Evolutionary conservation across 495 filamentous ascomycete species (phyloP).

Genomic region (Hyaloscypha hepaticicola): DNA sequence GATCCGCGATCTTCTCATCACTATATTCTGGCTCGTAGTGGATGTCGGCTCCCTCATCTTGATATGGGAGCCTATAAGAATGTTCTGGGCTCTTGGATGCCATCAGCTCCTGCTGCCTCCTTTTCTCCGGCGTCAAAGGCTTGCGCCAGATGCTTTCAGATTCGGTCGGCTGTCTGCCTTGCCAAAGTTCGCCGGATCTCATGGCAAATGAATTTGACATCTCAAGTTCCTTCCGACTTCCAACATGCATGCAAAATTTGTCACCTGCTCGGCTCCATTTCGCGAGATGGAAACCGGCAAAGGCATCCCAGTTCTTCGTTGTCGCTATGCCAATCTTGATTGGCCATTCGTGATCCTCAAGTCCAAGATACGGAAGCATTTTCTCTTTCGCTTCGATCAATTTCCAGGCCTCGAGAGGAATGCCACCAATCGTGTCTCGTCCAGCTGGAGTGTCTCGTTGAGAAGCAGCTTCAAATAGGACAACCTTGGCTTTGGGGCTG

Average conservation of each 20-base stretch:
- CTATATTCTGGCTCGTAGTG: background rate
- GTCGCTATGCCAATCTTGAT: slow-evolving; percentile 48
- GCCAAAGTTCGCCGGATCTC: slow-evolving; percentile 34
- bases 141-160: no score
- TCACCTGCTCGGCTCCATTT: background rate
- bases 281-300: slow-evolving; percentile 21
- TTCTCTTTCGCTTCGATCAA: background rate
- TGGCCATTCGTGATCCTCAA: slow-evolving; percentile 37
- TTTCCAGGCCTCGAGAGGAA: slow-evolving; percentile 11
- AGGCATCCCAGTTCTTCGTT: slow-evolving; percentile 43
- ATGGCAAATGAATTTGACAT: slow-evolving; percentile 30
- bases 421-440: background rate
- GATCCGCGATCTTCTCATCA: slow-evolving; percentile 33
- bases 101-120: no score
- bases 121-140: no score
- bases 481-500: slow-evolving; percentile 82
- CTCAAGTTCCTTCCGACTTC: slow-evolving; percentile 7
- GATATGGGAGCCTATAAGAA: no score
- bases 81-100: no score
- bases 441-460: background rate
- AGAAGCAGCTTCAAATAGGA: slow-evolving; percentile 67
- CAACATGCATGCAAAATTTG: slow-evolving; percentile 13
- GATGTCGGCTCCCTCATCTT: no score
- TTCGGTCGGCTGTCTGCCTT: slow-evolving; percentile 17
- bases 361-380: slow-evolving; percentile 11